These are phyloP conservation scores for Paramecium primaurelia DNA, from an alignment of 73 alveolate genomes.

Conservation along the genomic window DNA sequence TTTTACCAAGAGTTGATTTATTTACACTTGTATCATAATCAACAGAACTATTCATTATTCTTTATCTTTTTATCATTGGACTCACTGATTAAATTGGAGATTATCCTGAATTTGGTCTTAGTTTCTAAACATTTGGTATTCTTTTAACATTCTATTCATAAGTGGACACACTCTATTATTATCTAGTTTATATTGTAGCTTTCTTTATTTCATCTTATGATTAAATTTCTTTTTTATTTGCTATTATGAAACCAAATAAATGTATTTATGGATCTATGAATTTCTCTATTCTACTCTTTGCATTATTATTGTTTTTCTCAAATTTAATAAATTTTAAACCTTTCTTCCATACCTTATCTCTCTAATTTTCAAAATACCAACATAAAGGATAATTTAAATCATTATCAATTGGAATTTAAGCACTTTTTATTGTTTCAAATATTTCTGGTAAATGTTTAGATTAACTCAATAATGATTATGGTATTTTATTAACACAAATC, in stretches of 20 bases:
- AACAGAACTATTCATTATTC: background rate
- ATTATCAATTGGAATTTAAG: conserved; percentile 48
- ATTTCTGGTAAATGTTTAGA: conserved; percentile 40
- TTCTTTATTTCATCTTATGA: background rate
- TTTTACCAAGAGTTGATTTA: background rate
- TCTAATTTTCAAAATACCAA: conserved; percentile 46
- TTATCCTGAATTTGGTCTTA: conserved; percentile 4
- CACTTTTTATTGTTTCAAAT: conserved; percentile 41
- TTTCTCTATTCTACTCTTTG: background rate
- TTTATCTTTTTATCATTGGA: background rate
- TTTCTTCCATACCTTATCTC: conserved; percentile 33
- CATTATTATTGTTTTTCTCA: background rate
- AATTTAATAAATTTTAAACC: conserved; percentile 24
- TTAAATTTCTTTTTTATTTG: background rate
- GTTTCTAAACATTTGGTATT: background rate
- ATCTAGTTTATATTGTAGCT: background rate
- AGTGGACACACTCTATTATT: background rate
- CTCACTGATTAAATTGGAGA: background rate
- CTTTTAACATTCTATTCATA: background rate
- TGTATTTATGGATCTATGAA: conserved; percentile 34
- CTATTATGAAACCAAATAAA: conserved; percentile 41
- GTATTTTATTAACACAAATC: conserved; percentile 60
- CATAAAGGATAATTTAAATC: conserved; percentile 32
- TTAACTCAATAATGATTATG: conserved; percentile 22
- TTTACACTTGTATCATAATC: background rate